A percentile compares a stretch with the other conserved stretches of the same genome.
phyloP scores from a whole-genome alignment of 805 yeast genomes.

The Teunomyces barrocoloradensis region DNA sequence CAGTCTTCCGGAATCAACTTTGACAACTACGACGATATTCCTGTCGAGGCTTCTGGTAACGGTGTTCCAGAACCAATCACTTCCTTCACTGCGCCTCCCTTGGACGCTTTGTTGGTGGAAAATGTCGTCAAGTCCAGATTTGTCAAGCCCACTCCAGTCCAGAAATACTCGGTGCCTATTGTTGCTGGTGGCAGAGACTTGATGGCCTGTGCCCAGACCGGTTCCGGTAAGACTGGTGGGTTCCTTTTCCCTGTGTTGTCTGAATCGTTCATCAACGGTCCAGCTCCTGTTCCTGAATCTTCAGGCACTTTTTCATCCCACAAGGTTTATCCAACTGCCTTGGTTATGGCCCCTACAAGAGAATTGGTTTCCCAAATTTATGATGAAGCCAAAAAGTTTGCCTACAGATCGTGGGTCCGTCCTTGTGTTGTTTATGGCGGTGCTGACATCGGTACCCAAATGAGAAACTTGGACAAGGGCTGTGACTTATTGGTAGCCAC shows the following conservation, averaged over 20 bases:
- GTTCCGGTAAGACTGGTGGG: constrained; percentile 99
- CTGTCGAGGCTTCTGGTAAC: constrained; percentile 96
- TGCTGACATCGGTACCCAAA: constrained; percentile 86
- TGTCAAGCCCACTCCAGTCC: constrained; percentile 95
- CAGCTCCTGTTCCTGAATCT: constrained; percentile 56
- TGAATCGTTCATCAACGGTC: constrained; percentile 86
- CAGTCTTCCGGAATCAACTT: constrained; percentile 97
- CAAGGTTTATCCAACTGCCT: constrained; percentile 91
- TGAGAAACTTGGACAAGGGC: constrained; percentile 85
- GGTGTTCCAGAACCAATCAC: constrained; percentile 92
- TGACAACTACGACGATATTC: constrained; percentile 97
- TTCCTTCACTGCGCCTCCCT: constrained; percentile 86
- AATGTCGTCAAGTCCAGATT: constrained; percentile 88
- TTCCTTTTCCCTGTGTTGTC: constrained; percentile 96
- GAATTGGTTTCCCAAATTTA: constrained; percentile 96
- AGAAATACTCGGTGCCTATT: constrained; percentile 89
- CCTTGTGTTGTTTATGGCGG: constrained; percentile 99
- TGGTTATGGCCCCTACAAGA: constrained; percentile 98
- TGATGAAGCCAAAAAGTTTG: constrained; percentile 93
- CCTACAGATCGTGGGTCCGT: constrained; percentile 97
- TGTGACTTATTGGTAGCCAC: constrained; percentile 97
- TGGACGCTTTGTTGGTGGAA: constrained; percentile 80
- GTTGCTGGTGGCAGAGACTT: constrained; percentile 86
- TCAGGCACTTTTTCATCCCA: constrained; percentile 55
- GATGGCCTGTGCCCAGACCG: constrained; percentile 98